These are phyloP conservation scores for Mitragyna speciosa DNA, from an alignment of 257 asterid genomes.

Conservation along the genomic window DNA sequence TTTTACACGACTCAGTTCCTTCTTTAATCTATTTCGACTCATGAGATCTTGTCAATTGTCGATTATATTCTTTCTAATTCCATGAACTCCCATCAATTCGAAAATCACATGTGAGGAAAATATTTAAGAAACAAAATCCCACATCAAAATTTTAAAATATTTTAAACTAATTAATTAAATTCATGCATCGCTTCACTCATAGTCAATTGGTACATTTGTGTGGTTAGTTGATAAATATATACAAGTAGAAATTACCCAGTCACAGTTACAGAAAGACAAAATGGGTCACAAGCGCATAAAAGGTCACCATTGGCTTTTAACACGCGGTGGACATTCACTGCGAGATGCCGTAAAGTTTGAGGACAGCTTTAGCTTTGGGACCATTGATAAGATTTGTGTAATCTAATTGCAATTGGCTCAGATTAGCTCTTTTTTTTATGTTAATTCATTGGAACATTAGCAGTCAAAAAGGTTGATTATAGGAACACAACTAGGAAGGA, in stretches of 20 bases:
- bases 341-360: background rate
- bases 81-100: too few relatives aligned
- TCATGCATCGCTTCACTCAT: too few relatives aligned
- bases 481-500: constrained; percentile 1
- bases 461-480: background rate
- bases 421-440: constrained; percentile 6
- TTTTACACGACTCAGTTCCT: too few relatives aligned
- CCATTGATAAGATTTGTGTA: background rate
- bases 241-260: background rate
- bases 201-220: too few relatives aligned
- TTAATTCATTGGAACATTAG: background rate
- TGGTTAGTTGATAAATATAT: too few relatives aligned
- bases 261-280: background rate
- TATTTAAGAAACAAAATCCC: too few relatives aligned
- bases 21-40: too few relatives aligned
- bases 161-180: too few relatives aligned
- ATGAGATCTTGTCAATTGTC: too few relatives aligned
- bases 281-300: background rate
- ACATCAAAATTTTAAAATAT: too few relatives aligned
- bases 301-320: background rate
- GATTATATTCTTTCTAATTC: too few relatives aligned
- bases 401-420: background rate
- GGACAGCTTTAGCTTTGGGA: background rate
- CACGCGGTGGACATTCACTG: background rate
- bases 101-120: too few relatives aligned